phyloP scores from a whole-genome alignment of 2,329 filamentous ascomycete species.

The Sporothrix sp. region DNA sequence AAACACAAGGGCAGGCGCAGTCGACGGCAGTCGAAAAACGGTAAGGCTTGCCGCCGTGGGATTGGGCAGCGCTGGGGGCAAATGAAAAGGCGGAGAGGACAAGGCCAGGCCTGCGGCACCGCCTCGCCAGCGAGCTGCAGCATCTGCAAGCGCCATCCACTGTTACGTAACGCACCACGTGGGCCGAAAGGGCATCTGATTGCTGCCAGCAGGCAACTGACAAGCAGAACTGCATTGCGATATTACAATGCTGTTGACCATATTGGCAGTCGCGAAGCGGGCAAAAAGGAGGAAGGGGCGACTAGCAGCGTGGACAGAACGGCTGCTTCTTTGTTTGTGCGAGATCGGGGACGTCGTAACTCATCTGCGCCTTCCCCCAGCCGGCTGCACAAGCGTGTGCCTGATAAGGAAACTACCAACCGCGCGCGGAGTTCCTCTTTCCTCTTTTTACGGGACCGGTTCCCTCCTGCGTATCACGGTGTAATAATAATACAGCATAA shows the following conservation, averaged over 20 bases:
- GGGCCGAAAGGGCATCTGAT: conserved; percentile 5
- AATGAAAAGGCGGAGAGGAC: neutral
- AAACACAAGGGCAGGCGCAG: neutral
- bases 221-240: no score
- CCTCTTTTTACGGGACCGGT: neutral
- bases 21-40: conserved; percentile 2
- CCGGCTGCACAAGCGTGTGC: neutral
- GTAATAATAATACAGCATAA: no score
- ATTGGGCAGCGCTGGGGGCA: conserved; percentile 3
- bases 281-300: neutral
- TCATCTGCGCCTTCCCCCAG: neutral
- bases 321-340: neutral
- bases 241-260: no score
- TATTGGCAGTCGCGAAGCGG: no score
- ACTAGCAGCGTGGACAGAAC: neutral
- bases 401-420: conserved; percentile 5
- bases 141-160: neutral
- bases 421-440: neutral
- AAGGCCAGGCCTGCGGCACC: neutral
- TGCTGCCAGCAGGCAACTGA: neutral
- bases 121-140: neutral
- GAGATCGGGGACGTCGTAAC: neutral
- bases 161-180: conserved; percentile 10
- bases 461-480: no score
- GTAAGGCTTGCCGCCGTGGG: conserved; percentile 1